phyloP scores from a whole-genome alignment of 768 basidiomycete species.

The Mycena latifolia region DNA sequence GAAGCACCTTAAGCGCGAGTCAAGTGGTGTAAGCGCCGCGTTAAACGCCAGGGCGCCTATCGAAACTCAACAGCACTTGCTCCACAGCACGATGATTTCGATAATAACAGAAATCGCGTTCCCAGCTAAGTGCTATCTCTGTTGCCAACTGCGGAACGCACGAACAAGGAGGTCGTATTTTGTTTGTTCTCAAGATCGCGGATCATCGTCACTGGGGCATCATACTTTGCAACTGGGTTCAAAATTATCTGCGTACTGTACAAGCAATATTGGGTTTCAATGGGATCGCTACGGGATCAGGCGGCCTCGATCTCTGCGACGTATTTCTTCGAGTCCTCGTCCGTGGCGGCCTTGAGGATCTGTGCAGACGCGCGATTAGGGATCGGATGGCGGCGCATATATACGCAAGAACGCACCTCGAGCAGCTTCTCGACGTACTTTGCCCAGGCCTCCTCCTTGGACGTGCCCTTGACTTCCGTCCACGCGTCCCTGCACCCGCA shows the following conservation, averaged over 20 bases:
- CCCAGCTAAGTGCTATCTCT: constrained; percentile 7
- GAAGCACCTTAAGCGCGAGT: constrained; percentile 24
- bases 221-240: no score
- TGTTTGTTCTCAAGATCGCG: no score
- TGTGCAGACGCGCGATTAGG: constrained; percentile 40
- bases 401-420: constrained; percentile 57
- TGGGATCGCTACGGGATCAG: no score
- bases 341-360: constrained; percentile 67
- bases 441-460: constrained; percentile 76
- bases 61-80: constrained; percentile 21
- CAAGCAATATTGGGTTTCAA: background rate
- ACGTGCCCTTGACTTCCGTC: constrained; percentile 76
- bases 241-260: no score
- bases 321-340: constrained; percentile 54
- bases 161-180: no score
- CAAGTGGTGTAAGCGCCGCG: constrained; percentile 25
- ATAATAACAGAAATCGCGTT: background rate
- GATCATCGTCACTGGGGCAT: no score
- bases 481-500: constrained; percentile 97
- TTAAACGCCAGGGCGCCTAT: constrained; percentile 25
- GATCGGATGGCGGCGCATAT: background rate
- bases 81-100: constrained; percentile 19
- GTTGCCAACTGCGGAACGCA: constrained; percentile 2
- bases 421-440: constrained; percentile 84
- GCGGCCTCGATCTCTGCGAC: constrained; percentile 70